Conservation (phyloP, 2,329 filamentous ascomycete genomes). For the Scorias spongiosa region DNA sequence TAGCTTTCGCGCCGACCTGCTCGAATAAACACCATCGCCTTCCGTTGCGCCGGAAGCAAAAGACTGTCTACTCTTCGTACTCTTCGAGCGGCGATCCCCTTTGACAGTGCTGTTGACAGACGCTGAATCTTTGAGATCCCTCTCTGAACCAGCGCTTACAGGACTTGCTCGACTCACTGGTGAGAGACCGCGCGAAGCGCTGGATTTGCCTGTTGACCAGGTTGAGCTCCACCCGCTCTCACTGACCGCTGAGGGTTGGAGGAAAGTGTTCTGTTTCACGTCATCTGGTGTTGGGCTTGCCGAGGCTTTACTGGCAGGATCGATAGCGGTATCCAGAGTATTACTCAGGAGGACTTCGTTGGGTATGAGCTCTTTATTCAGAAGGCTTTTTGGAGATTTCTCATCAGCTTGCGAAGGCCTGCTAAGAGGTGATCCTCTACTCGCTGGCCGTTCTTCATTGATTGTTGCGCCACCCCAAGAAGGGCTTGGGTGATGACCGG, state of each 20-base stretch:
- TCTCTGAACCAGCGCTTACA: background rate
- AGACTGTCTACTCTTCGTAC: background rate
- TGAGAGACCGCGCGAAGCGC: background rate
- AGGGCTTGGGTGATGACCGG: background rate
- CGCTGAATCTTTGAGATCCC: background rate
- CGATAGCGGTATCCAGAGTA: no score
- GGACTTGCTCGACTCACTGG: background rate
- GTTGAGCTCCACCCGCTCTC: background rate
- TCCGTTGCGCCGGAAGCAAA: background rate
- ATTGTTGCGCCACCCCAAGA: conserved; percentile 11
- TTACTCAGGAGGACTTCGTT: background rate
- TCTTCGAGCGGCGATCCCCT: background rate
- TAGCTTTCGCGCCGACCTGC: background rate
- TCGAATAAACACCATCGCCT: background rate
- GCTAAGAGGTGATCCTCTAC: background rate
- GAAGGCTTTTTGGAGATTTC: background rate
- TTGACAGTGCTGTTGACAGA: background rate
- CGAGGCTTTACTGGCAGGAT: no score
- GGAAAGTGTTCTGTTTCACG: background rate
- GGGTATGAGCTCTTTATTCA: background rate
- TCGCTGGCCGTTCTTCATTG: conserved; percentile 2
- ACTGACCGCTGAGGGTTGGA: background rate
- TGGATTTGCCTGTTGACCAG: background rate
- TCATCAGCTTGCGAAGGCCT: background rate
- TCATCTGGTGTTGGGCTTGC: background rate